Base-by-base conservation (phyloP, 345 rosid genomes). In the Moricandia moricandioides region DNA sequence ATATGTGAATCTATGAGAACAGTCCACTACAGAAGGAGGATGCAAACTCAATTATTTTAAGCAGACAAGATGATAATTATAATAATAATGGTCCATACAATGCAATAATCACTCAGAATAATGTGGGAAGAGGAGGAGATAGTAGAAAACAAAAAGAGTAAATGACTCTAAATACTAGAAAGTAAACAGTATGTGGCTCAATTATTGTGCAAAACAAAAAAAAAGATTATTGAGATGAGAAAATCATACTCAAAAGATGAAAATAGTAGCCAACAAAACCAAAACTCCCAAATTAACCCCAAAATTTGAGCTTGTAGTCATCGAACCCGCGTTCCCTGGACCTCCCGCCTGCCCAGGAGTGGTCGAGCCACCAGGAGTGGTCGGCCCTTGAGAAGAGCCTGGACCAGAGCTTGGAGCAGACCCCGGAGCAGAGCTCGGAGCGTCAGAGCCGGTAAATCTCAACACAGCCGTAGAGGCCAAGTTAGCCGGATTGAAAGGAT, bases 231-330 rank as follows among this genome's bases (percentile, higher is more conserved):
- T n/a, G n/a, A 62, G 2, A 34, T 6, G 4, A 47, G 16, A 8
- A 49, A 49, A 14, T 62, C 71, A 70, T 3, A 26, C 24, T 72
- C 61, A 78, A 70, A 78, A 55, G 11, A 52, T 62, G 12, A 78
- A 51, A 3, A 67, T 4, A 33, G 1, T 13, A 58, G 6, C 78
- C 74, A 78, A 55, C 47, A 78, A 54, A 61, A 67, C 62, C 26
- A 78, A 43, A 73, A 73, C 12, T 52, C 40, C 78, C 12, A 72
- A 67, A 78, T 67, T 73, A 0, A 73, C 82, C 78, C 78, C 78
- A 17, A 68, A 43, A 72, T 62, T 78, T 55, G 68, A 13, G 26
- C 31, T 73, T 0, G 26, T 68, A 2, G 40, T 0, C 1, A 55
- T 9, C 14, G 82, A 68, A 1, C 82, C 82, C 17, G 60, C 74